Evolutionary conservation across 495 filamentous ascomycete species (phyloP), one percentile per base, ranked within the genome.

Genomic region (Hypoxylon fragiforme): DNA sequence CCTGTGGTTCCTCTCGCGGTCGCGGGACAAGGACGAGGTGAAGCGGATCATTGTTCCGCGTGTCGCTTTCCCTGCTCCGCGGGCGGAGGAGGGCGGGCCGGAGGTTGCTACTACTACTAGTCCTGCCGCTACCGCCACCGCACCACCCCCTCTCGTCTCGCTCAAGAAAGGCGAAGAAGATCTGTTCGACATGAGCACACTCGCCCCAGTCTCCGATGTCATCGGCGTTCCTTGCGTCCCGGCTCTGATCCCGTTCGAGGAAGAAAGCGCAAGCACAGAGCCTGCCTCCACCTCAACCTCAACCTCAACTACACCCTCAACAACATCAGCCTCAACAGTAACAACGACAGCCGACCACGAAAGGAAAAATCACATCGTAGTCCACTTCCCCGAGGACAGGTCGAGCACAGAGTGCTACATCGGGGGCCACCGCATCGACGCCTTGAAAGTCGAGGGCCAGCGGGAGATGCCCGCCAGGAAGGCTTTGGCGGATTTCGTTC

Each of bases 401-500:
- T 28, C 49, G 8, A 15, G 4, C 26, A 37, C 15, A 1, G 22
- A 12, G 22, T 43, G 63, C 19, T 58, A 53, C 32, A 22, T 64
- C 21, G 62, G 54, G 24, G 45, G 53, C 19, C 37, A 62, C 37
- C 57, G 64, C 19, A 35, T 74, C 13, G 46, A 55, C 9, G 42
- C 7, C 1, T 47, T 74, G 21, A 71, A 70, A 52, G 64, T 70
- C 1, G 72, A 76, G 42, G 70, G 73, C 16, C 44, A 65, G 2
- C 37, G 12, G 47, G 34, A 50, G 26, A 55, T 52, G 26, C 40
- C 54, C 7, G 50, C 70, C 34, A 36, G 24, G 13, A 7, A 3
- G 19, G 67, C 48, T 5, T 40, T 72, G 26, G 44, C 43, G 50
- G 31, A 36, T 1, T 69, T 59, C 46, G 15, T 55, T 3, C 37